These are phyloP conservation scores for Hypoxylon crocopeplum DNA, from an alignment of 495 filamentous ascomycete genomes.

Conservation along the genomic window DNA sequence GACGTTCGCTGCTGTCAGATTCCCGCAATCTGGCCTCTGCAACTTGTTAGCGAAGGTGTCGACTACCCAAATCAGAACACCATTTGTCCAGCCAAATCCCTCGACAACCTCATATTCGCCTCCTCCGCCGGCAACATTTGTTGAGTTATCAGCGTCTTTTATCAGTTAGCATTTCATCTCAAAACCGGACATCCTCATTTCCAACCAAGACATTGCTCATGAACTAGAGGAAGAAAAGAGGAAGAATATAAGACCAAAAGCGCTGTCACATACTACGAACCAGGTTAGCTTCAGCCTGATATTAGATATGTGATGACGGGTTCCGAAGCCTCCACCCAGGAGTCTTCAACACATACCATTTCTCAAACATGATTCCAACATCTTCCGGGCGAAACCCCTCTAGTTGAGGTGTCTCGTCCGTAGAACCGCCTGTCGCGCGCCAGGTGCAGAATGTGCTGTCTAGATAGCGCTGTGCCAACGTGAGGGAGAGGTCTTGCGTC, in stretches of 20 bases:
- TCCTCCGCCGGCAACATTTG: constrained; percentile 55
- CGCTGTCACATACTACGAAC: constrained; percentile 25
- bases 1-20: constrained; percentile 47
- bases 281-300: constrained; percentile 5
- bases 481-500: constrained; percentile 48
- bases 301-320: background rate
- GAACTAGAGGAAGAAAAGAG: background rate
- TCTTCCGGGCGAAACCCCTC: constrained; percentile 44
- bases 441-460: constrained; percentile 60
- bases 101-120: constrained; percentile 61
- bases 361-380: constrained; percentile 57
- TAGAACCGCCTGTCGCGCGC: constrained; percentile 56
- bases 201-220: too few species aligned
- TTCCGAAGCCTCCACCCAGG: too few species aligned
- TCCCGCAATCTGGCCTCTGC: constrained; percentile 50
- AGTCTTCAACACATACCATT: constrained; percentile 39
- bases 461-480: constrained; percentile 56
- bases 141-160: constrained; percentile 49
- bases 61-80: constrained; percentile 57
- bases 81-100: constrained; percentile 61
- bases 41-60: constrained; percentile 53
- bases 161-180: constrained; percentile 1
- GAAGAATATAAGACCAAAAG: too few species aligned
- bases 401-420: constrained; percentile 50
- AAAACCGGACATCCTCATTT: background rate